Evolutionary conservation across 2,329 filamentous ascomycete species (phyloP).

Genomic region (Phyllosticta paracitricarpa): DNA sequence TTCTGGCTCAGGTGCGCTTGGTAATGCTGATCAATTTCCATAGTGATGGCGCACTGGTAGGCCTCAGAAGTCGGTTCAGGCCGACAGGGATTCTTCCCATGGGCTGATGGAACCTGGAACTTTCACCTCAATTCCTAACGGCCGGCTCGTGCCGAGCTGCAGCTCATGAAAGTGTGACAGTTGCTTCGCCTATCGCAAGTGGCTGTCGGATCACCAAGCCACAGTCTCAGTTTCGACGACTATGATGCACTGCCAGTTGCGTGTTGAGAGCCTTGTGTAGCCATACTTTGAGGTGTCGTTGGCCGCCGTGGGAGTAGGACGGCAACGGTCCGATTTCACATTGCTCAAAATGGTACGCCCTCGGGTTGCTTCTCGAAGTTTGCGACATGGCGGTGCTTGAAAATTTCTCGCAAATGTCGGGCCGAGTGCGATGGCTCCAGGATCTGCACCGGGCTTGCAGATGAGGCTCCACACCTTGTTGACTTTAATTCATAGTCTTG

Average conservation of each 20-base stretch:
- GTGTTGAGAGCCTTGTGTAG: background rate
- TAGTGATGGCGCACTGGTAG: background rate
- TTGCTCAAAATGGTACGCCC: background rate
- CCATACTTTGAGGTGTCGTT: background rate
- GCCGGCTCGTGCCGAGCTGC: background rate
- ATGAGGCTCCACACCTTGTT: background rate
- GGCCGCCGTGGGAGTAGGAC: background rate
- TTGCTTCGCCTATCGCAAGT: background rate
- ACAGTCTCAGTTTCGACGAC: background rate
- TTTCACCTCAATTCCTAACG: background rate
- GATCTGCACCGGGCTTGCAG: background rate
- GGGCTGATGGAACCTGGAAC: background rate
- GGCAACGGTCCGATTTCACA: background rate
- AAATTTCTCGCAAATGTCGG: background rate
- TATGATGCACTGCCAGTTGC: background rate
- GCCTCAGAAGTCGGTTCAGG: background rate
- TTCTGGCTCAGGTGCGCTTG: background rate
- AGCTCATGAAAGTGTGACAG: background rate
- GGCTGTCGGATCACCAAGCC: background rate
- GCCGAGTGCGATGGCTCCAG: background rate
- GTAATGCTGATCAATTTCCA: background rate
- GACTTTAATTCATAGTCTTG: background rate
- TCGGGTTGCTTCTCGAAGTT: background rate
- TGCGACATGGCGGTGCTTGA: background rate
- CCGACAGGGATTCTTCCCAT: background rate